Evolutionary conservation across 345 rosid species (phyloP), one percentile per base, ranked within the genome.

Genomic region (Eucalyptus erythrocorys): DNA sequence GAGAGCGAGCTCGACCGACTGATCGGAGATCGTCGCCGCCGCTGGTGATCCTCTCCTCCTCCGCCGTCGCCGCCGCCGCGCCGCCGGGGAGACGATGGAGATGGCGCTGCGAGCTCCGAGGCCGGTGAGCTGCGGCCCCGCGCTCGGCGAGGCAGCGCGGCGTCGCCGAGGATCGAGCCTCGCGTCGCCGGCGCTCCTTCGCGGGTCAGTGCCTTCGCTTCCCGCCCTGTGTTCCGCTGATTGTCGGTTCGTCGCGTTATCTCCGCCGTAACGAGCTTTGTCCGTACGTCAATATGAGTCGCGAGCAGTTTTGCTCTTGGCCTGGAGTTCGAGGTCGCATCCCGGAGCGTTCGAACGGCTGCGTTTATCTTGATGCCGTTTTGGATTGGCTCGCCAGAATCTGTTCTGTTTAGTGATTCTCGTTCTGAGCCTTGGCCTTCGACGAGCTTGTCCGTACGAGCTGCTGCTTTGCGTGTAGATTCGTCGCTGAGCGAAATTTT

Each of bases 31-130:
- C 51, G 51, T 79, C 27, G 13, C 13, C 49, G 49, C 32, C 24
- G 12, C 49, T 17, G 51, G 68, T 24, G 22, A 55, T 87, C 89
- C 68, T n/a, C 88, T 21, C 85, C 40, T 40, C 42, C 45, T 87
- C 59, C 57, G 47, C 53, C 49, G 68, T 87, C 22, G 66, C 82
- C 17, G 30, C 87, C 87, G 48, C n/a, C n/a, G n/a, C n/a, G n/a
- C n/a, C n/a, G n/a, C n/a, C 87, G 92, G 90, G 89, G 11, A 10
- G 17, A 40, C 5, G 5, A 97, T 96, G 97, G 99, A 96, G 89
- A 91, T 93, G 90, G 91, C 91, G 88, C 93, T 94, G 92, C 96
- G 92, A 87, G 90, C 92, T n/a, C 97, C 92, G 90, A 89, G 94
- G 71, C 93, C 96, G 21, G 43, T 91, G 91, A 91, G 93, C 90